Evolutionary conservation across 2,329 filamentous ascomycete species (phyloP).

Genomic region (Graphilbum fragrans): DNA sequence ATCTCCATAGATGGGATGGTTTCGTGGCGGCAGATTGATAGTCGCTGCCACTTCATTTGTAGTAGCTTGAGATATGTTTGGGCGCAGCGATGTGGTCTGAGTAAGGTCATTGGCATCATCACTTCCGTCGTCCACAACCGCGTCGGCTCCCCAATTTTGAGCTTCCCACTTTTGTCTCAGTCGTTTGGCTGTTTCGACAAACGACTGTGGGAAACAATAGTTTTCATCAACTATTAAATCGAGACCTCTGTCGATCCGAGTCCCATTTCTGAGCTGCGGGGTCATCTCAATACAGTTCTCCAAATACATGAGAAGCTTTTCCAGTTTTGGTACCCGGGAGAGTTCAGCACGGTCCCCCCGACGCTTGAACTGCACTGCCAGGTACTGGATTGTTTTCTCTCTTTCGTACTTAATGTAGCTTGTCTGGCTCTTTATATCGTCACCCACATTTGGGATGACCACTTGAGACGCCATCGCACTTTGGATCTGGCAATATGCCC

Average conservation of each 20-base stretch:
- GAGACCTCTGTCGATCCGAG: constrained; percentile 1
- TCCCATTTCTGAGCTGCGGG: not conserved
- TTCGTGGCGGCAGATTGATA: not conserved
- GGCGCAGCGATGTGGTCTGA: too few relatives aligned
- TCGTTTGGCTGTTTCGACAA: not conserved
- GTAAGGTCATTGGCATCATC: too few relatives aligned
- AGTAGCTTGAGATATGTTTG: too few relatives aligned
- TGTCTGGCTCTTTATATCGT: not conserved
- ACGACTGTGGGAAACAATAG: constrained; percentile 1
- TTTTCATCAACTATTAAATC: not conserved
- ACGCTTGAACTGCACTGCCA: constrained; percentile 3
- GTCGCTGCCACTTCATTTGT: not conserved
- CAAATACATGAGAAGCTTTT: constrained; percentile 3
- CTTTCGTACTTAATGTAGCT: not conserved
- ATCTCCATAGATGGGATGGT: constrained; percentile 18
- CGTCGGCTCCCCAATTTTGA: constrained; percentile 3
- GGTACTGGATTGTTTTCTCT: not conserved
- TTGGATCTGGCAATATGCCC: too few relatives aligned
- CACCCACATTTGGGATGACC: too few relatives aligned
- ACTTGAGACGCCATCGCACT: too few relatives aligned
- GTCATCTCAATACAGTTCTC: constrained; percentile 5
- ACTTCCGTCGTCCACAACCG: not conserved
- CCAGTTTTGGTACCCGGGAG: not conserved
- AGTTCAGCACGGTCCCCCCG: not conserved
- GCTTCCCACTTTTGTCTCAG: constrained; percentile 5